A percentile compares a stretch with the other conserved stretches of the same genome.
phyloP scores from a whole-genome alignment of 495 filamentous ascomycete genomes.

The Penicillium turbatum region DNA sequence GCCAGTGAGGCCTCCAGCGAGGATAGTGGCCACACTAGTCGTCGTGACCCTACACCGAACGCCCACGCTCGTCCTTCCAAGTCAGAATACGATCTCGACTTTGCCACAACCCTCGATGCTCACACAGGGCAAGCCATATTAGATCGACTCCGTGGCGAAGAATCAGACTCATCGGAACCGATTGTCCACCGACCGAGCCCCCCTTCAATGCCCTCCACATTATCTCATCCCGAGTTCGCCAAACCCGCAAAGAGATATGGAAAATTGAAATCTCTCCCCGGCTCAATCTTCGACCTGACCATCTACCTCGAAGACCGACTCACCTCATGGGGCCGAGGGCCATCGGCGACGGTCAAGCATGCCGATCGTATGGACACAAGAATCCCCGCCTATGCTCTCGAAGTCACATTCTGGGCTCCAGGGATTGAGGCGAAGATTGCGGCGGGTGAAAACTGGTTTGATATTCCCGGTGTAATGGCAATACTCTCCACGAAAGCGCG shows the following conservation, averaged over 20 bases:
- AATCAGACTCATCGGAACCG: conserved; percentile 20
- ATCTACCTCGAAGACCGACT: conserved; percentile 59
- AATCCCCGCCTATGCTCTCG: conserved; percentile 77
- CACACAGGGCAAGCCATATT: conserved; percentile 37
- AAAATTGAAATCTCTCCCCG: conserved; percentile 39
- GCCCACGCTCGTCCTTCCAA: background rate
- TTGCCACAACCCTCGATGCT: conserved; percentile 42
- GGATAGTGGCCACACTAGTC: conserved; percentile 15
- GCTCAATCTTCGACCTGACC: conserved; percentile 50
- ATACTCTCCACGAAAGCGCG: conserved; percentile 71
- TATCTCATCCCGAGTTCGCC: conserved; percentile 20
- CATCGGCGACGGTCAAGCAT: conserved; percentile 57
- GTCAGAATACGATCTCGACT: conserved; percentile 28
- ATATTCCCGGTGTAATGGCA: conserved; percentile 48
- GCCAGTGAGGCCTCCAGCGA: conserved; percentile 41
- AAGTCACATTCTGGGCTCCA: conserved; percentile 66
- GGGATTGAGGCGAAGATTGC: conserved; percentile 54
- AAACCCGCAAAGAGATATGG: conserved; percentile 43
- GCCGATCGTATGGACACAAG: conserved; percentile 54
- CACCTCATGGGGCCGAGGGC: conserved; percentile 71
- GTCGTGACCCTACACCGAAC: background rate
- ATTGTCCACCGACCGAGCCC: conserved; percentile 21
- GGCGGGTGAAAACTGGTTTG: conserved; percentile 55
- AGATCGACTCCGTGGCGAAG: conserved; percentile 19
- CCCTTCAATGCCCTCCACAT: background rate